Evolutionary conservation across 2,329 filamentous ascomycete genomes (phyloP), one percentile per base, ranked within the genome.

Genomic region (Rhynchosporium secalis): DNA sequence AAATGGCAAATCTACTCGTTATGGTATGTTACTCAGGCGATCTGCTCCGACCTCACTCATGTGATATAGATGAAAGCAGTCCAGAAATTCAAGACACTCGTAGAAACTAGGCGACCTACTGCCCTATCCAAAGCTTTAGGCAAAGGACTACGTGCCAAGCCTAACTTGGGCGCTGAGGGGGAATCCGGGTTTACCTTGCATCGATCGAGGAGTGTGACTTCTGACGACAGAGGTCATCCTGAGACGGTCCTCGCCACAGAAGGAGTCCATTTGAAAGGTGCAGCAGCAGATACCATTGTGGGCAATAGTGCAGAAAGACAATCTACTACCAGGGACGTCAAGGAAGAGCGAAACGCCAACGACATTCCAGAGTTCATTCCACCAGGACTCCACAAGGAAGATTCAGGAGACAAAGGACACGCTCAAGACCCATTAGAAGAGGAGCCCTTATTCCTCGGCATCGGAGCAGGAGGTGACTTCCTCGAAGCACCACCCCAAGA

Each of bases 1-100:
- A 92, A 72, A 92, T 98, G 83, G 88, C 88, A 63, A 89, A 95
- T 72, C 81, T 98, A 2, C 80, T 98, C 62, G 91, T 87, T 58
- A 91, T 98, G 68, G 89, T 92, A 81, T 71, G 78, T 3, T 28
- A 29, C 31, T 47, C 36, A 48, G 13, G 38, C 12, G 15, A 2
- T 31, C 46, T 47, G 12, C 10, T n/a, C 20, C 31, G 26, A 31
- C 3, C 46, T 20, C n/a, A 55, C 65, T 69, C 43, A 70, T 26
- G 33, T 49, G 9, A 43, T 38, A 10, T 66, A 92, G 88, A 90
- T 98, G 81, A 95, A 91, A 84, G 95, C 93, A 3, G 94, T 96
- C 46, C 87, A 89, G 66, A 90, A 89, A 62, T 97, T 98, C 80
- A 97, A 96, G 74, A 79, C 83, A 56, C 80, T 96, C 8, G 78